Percentiles rank a stretch among this genome's conserved stretches.
These are phyloP conservation scores for Termitomyces eurrhizus DNA, from an alignment of 768 basidiomycete genomes.

Conservation along the genomic window DNA sequence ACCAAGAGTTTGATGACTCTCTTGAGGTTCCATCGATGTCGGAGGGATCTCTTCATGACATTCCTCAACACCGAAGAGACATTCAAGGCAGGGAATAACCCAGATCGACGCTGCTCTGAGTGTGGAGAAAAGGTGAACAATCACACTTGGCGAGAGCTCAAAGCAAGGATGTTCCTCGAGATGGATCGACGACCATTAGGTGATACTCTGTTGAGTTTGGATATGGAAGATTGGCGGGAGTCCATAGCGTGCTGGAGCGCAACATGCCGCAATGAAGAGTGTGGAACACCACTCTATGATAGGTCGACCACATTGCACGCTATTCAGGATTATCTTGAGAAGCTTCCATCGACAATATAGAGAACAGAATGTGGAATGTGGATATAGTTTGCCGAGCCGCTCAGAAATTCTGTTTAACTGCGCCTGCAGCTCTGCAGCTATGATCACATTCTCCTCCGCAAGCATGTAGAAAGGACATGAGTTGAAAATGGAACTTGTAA, in stretches of 20 bases:
- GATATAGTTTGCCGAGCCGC: background rate
- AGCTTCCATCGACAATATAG: slow-evolving; percentile 20
- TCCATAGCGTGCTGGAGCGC: slow-evolving; percentile 36
- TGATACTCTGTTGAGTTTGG: slow-evolving; percentile 30
- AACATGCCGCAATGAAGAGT: slow-evolving; percentile 24
- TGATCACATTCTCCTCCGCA: too few species aligned
- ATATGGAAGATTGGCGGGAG: slow-evolving; percentile 43
- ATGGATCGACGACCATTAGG: slow-evolving; percentile 37
- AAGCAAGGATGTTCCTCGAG: slow-evolving; percentile 34
- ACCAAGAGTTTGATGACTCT: slow-evolving; percentile 32
- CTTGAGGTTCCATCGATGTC: slow-evolving; percentile 35
- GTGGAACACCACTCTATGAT: slow-evolving; percentile 31
- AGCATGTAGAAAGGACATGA: background rate
- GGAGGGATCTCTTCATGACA: slow-evolving; percentile 33
- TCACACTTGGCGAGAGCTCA: slow-evolving; percentile 36
- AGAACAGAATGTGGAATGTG: background rate
- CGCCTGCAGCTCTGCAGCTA: background rate
- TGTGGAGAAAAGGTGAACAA: slow-evolving; percentile 34
- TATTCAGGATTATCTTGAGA: slow-evolving; percentile 27
- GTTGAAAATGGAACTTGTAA: background rate
- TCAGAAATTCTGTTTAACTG: too few species aligned
- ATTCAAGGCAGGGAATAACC: slow-evolving; percentile 37
- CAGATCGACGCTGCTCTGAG: slow-evolving; percentile 23
- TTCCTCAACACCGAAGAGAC: slow-evolving; percentile 29
- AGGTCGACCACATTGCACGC: slow-evolving; percentile 29